Evolutionary conservation across 176 grass and related monocot genomes (phyloP), one percentile per base, ranked within the genome.

Genomic region (Oryza glumipatula): DNA sequence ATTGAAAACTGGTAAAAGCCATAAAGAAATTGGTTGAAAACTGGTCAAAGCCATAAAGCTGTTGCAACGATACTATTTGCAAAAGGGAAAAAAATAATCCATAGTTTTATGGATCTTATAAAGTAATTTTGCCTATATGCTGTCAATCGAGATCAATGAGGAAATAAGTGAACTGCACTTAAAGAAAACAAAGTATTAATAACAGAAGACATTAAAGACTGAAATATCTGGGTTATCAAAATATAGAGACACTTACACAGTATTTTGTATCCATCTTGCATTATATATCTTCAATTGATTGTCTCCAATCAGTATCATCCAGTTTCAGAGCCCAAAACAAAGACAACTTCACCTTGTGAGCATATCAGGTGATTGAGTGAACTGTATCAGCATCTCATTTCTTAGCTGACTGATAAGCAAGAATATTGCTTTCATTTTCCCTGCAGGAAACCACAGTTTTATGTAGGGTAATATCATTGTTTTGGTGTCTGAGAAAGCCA

Each of bases 401-500:
- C 65, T 88, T 94, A 66, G 45, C 86, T 75, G 89, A 77, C 85
- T 83, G 88, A 82, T 66, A 63, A 35, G 87, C 70, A 79, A 91
- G 64, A 89, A 85, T 76, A 87, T 76, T 56, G 11, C 51, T 91
- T 76, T 78, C 82, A 65, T 65, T 39, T 85, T 83, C 69, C 45
- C 73, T 70, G 51, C 48, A 90, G 10, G 85, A 77, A 88, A 80
- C 76, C 49, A 83, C 23, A 70, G 75, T n/a, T 60, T 86, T 90
- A 79, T 69, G 83, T 23, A 83, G 74, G 49, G 38, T 80, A 77
- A 82, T 79, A 28, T 83, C 65, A 66, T 73, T 65, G 43, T 80
- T 82, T 73, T 46, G 82, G 73, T 86, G 77, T 86, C 75, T 81
- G 70, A 88, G 76, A 70, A 90, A 41, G n/a, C 82, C 73, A 92